These are phyloP conservation scores for Kwoniella mangroviensis DNA, from an alignment of 768 basidiomycete genomes.

Conservation along the genomic window DNA sequence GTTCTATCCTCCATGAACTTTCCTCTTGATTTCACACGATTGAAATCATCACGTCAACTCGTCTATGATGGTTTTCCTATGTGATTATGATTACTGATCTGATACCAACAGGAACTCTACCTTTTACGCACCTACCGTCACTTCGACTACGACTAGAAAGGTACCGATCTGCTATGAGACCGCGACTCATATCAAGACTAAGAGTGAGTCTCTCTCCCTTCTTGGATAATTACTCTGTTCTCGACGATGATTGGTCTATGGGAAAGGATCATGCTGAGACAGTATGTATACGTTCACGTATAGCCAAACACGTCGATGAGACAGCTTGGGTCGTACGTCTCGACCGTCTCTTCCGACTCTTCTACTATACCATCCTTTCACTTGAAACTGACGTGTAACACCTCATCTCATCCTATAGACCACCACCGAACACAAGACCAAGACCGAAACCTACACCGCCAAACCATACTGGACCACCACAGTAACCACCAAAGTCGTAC, in stretches of 20 bases:
- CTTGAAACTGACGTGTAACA: not conserved
- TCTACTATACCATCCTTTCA: not conserved
- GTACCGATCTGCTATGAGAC: slow-evolving; percentile 16
- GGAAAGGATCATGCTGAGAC: no score
- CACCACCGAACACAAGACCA: slow-evolving; percentile 17
- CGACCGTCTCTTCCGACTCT: not conserved
- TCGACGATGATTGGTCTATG: not conserved
- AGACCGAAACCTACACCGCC: slow-evolving; percentile 5
- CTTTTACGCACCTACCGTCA: slow-evolving; percentile 12
- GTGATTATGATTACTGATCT: not conserved
- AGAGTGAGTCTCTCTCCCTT: slow-evolving; percentile 6
- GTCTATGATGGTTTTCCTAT: not conserved
- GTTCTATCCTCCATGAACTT: not conserved
- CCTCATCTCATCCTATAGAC: slow-evolving; percentile 2
- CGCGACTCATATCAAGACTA: slow-evolving; percentile 9
- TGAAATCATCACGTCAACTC: not conserved
- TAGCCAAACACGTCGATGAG: slow-evolving; percentile 15
- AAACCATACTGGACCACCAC: slow-evolving; percentile 11
- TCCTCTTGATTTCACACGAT: not conserved
- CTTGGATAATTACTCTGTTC: not conserved
- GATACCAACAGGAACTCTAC: slow-evolving; percentile 3
- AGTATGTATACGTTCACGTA: no score
- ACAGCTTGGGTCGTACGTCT: slow-evolving; percentile 16
- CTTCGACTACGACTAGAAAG: slow-evolving; percentile 16
- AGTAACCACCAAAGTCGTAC: slow-evolving; percentile 9